Percentiles rank a stretch among this genome's conserved stretches.
phyloP scores from a whole-genome alignment of 2,329 filamentous ascomycete species.

The Fusarium sp. region DNA sequence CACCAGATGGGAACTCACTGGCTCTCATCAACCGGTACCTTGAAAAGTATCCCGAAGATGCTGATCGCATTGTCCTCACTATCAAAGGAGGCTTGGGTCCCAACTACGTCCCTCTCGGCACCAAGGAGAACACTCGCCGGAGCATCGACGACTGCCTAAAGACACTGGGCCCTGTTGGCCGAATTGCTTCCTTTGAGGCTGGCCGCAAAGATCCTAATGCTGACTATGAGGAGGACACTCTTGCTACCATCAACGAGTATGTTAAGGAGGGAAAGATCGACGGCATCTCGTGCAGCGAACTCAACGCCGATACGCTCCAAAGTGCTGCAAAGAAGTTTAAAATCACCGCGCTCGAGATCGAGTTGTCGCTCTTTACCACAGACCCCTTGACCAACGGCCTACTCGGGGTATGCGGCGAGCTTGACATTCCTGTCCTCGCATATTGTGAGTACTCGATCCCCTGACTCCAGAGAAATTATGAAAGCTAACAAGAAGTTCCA shows the following conservation, averaged over 20 bases:
- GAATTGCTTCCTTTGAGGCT: slow-evolving; percentile 68
- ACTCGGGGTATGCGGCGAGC: slow-evolving; percentile 64
- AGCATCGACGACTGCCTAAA: slow-evolving; percentile 65
- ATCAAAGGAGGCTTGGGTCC: slow-evolving; percentile 66
- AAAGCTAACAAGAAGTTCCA: slow-evolving; percentile 22
- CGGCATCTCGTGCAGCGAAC: slow-evolving; percentile 60
- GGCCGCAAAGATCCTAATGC: slow-evolving; percentile 64
- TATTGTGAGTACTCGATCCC: slow-evolving; percentile 59
- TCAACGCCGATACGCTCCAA: slow-evolving; percentile 57
- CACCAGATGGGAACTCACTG: slow-evolving; percentile 63
- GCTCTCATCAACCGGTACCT: slow-evolving; percentile 70
- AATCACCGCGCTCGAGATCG: slow-evolving; percentile 60
- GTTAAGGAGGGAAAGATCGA: slow-evolving; percentile 60
- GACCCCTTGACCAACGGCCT: slow-evolving; percentile 60
- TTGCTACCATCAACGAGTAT: slow-evolving; percentile 57
- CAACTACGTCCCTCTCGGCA: slow-evolving; percentile 57
- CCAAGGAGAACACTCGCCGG: slow-evolving; percentile 61
- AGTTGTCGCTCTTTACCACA: slow-evolving; percentile 58
- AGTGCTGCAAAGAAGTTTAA: slow-evolving; percentile 54
- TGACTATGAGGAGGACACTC: slow-evolving; percentile 58
- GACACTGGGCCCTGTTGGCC: slow-evolving; percentile 53
- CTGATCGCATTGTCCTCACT: slow-evolving; percentile 67
- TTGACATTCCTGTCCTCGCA: slow-evolving; percentile 73
- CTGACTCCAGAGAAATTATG: neutral
- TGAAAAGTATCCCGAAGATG: slow-evolving; percentile 68